Evolutionary conservation across 1,139 yeast genomes (phyloP), one percentile per base, ranked within the genome.

Genomic region (Debaryomyces singareniensis): DNA sequence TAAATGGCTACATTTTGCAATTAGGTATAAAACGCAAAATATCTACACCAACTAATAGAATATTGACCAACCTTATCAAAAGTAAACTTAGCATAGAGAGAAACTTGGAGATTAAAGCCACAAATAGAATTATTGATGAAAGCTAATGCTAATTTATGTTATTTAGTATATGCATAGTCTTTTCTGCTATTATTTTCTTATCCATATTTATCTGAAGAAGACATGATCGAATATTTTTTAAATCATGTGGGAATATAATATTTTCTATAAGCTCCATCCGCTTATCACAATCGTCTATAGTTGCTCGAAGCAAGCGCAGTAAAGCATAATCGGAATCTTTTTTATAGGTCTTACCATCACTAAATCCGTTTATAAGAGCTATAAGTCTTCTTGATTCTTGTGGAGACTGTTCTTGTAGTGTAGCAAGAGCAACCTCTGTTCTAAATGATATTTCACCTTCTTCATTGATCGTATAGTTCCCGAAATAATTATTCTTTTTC

Each of bases 371-470:
- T 16, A 56, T 40, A 27, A 51, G 43, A 2, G 58, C 66, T 32
- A 28, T 35, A 26, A 55, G 39, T 25, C 43, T 51, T 34, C 62
- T 42, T 2, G 68, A 59, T 9, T 44, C 47, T 2, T 38, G 33
- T 3, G 73, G 73, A 2, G 32, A 38, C 23, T 38, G 30, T 34
- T 75, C 82, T 40, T 76, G 79, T 2, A 70, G 36, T 0, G 71
- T 69, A 1, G 93, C 86, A 22, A 86, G 51, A 0, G 87, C 95
- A 3, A 89, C 76, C 36, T 78, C 78, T 0, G 87, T 74, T 30
- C 96, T 60, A 49, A 79, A 86, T 5, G 95, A 84, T 2, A 81
- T 53, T 1, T 64, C 71, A 5, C 68, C 69, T 2, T 55, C 61
- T 6, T 38, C 36, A 24, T 66, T 68, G 2, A 85, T 52, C 0